A percentile compares a stretch with the other conserved stretches of the same genome.
Evolutionary conservation across 257 asterid species (phyloP).

Genomic region (Lantana camara): DNA sequence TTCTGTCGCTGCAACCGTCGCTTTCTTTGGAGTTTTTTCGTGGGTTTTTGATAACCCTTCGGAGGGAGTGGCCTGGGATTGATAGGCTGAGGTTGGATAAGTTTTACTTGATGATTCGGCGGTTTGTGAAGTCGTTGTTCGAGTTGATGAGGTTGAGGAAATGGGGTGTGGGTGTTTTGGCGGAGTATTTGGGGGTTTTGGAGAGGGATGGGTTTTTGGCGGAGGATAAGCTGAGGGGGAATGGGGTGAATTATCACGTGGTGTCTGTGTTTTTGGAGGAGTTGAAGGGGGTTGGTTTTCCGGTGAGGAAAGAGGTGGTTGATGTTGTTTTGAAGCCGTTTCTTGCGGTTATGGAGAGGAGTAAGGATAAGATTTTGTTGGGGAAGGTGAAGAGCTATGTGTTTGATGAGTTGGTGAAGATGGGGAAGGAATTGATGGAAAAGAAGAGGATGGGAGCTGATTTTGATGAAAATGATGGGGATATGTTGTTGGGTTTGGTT

Average conservation of each 20-base stretch:
- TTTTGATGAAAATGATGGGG: slow-evolving; percentile 46
- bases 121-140: slow-evolving; percentile 63
- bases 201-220: slow-evolving; percentile 63
- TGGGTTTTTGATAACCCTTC: slow-evolving; percentile 61
- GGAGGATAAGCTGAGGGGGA: slow-evolving; percentile 71
- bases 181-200: slow-evolving; percentile 50
- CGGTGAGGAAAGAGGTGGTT: slow-evolving; percentile 57
- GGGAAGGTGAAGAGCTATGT: slow-evolving; percentile 77
- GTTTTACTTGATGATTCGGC: slow-evolving; percentile 83
- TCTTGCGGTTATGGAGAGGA: slow-evolving; percentile 49
- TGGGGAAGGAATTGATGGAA: slow-evolving; percentile 55
- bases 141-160: slow-evolving; percentile 48
- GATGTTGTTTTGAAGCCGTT: slow-evolving; percentile 63
- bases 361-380: slow-evolving; percentile 70
- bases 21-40: slow-evolving; percentile 70
- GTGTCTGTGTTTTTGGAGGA: slow-evolving; percentile 86
- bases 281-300: slow-evolving; percentile 62
- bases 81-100: slow-evolving; percentile 87
- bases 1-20: slow-evolving; percentile 52
- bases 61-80: slow-evolving; percentile 93
- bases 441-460: slow-evolving; percentile 49
- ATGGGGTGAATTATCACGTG: slow-evolving; percentile 88
- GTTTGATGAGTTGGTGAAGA: slow-evolving; percentile 65
- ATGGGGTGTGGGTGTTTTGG: slow-evolving; percentile 70
- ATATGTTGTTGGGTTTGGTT: slow-evolving; percentile 56